phyloP scores from a whole-genome alignment of 305 asterid genomes.

The Fraxinus ornus region DNA sequence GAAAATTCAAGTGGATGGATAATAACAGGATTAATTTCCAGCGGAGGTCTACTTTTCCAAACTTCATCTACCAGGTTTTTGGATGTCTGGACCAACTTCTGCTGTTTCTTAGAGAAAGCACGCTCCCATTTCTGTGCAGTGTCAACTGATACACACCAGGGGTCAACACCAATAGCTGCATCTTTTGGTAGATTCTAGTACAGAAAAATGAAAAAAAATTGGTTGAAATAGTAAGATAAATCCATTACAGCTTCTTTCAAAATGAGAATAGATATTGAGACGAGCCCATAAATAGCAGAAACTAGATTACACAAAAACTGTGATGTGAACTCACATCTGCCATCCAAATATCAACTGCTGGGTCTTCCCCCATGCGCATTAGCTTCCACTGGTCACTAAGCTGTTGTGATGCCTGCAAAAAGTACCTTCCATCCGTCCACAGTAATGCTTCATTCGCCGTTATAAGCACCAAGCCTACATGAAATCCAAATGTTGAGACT shows the following conservation, averaged over 20 bases:
- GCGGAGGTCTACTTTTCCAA: slow-evolving; percentile 76
- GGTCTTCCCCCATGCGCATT: slow-evolving; percentile 89
- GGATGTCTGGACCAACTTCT: slow-evolving; percentile 65
- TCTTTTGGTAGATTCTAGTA: slow-evolving; percentile 67
- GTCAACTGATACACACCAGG: slow-evolving; percentile 91
- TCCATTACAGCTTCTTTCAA: slow-evolving; percentile 9
- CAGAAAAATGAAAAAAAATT: slow-evolving; percentile 27
- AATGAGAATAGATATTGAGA: slow-evolving; percentile 2
- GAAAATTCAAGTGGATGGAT: slow-evolving; percentile 76
- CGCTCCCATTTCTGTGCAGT: slow-evolving; percentile 85
- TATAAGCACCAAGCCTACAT: slow-evolving; percentile 79
- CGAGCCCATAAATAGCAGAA: not conserved
- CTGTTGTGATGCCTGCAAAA: slow-evolving; percentile 84
- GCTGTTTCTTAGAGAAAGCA: slow-evolving; percentile 68
- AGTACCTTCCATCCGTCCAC: slow-evolving; percentile 96
- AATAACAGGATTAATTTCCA: slow-evolving; percentile 62
- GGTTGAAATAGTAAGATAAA: slow-evolving; percentile 1
- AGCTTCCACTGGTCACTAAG: slow-evolving; percentile 87
- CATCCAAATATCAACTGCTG: slow-evolving; percentile 82
- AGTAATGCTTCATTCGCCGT: slow-evolving; percentile 74
- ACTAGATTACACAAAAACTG: slow-evolving; percentile 10
- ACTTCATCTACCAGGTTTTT: slow-evolving; percentile 84
- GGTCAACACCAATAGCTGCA: slow-evolving; percentile 83
- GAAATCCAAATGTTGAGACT: not conserved
- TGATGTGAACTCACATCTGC: slow-evolving; percentile 62